These are phyloP conservation scores for Cucumis melo DNA, from an alignment of 306 rosid species.

Conservation along the genomic window DNA sequence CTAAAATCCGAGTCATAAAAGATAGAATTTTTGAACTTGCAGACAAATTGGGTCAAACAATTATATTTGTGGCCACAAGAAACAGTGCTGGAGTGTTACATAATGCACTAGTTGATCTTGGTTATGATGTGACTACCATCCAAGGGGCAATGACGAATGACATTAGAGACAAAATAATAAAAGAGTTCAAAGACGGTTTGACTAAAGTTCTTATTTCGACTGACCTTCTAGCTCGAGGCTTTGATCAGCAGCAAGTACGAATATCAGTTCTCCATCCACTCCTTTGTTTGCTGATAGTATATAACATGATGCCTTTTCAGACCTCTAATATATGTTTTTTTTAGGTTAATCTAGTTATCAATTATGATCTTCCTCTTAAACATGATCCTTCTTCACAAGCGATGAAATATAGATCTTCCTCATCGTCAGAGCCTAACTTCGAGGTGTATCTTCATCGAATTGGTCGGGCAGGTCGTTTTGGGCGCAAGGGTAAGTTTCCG, in stretches of 20 bases:
- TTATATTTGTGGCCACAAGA: conserved; percentile 67
- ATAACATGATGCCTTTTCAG: conserved; percentile 1
- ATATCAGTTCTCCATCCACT: background rate
- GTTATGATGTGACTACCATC: conserved; percentile 63
- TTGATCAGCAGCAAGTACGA: conserved; percentile 78
- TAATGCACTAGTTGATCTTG: conserved; percentile 36
- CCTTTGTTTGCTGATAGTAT: background rate
- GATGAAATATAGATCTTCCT: background rate
- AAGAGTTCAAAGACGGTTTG: conserved; percentile 68
- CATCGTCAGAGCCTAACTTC: conserved; percentile 44
- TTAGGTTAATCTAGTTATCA: conserved; percentile 75
- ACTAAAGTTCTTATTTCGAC: conserved; percentile 81
- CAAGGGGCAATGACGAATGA: conserved; percentile 53
- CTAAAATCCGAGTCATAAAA: conserved; percentile 45
- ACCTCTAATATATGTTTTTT: background rate
- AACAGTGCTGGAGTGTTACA: conserved; percentile 53
- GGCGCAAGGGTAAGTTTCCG: conserved; percentile 61
- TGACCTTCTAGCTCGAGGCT: conserved; percentile 73
- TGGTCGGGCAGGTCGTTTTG: conserved; percentile 90
- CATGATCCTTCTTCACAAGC: conserved; percentile 9
- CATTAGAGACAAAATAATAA: conserved; percentile 67
- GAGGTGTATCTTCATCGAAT: conserved; percentile 82
- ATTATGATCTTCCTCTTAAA: conserved; percentile 71
- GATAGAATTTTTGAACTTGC: conserved; percentile 67
- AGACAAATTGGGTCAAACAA: conserved; percentile 81